phyloP scores from a whole-genome alignment of 306 rosid genomes.

The Rosa lucieae region DNA sequence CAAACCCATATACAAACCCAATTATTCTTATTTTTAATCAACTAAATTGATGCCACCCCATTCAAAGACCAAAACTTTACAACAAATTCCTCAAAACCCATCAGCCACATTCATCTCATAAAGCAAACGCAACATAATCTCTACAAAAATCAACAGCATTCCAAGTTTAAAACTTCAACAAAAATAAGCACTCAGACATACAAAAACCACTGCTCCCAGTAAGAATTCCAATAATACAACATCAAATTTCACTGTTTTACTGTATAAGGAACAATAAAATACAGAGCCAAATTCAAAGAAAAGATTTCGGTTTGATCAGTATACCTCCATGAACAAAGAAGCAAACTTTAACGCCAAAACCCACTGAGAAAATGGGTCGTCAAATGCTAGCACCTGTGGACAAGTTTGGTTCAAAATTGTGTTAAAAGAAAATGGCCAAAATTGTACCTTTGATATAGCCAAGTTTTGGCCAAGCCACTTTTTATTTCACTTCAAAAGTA shows the following conservation, averaged over 20 bases:
- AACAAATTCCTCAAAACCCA: slow-evolving; percentile 43
- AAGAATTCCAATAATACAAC: slow-evolving; percentile 51
- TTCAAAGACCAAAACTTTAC: slow-evolving; percentile 32
- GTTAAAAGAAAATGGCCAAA: neutral
- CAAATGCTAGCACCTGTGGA: neutral
- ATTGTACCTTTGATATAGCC: neutral
- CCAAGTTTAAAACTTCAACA: slow-evolving; percentile 1
- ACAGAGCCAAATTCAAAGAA: slow-evolving; percentile 2
- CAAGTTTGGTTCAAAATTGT: neutral
- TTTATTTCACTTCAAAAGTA: neutral
- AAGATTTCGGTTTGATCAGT: slow-evolving; percentile 37
- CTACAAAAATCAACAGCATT: slow-evolving; percentile 25
- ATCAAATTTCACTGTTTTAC: slow-evolving; percentile 39
- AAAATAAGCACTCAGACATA: slow-evolving; percentile 23
- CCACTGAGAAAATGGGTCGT: neutral
- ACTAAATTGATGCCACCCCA: slow-evolving; percentile 11
- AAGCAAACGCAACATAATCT: slow-evolving; percentile 28
- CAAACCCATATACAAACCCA: slow-evolving; percentile 27
- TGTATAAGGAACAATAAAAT: slow-evolving; percentile 25
- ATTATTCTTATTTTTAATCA: neutral
- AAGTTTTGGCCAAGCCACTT: neutral
- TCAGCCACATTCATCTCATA: slow-evolving; percentile 40
- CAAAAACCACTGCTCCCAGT: slow-evolving; percentile 31
- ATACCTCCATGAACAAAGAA: slow-evolving; percentile 33
- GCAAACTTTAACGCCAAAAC: slow-evolving; percentile 7